Evolutionary conservation across 345 rosid species (phyloP).

Genomic region (Camelina laxa): DNA sequence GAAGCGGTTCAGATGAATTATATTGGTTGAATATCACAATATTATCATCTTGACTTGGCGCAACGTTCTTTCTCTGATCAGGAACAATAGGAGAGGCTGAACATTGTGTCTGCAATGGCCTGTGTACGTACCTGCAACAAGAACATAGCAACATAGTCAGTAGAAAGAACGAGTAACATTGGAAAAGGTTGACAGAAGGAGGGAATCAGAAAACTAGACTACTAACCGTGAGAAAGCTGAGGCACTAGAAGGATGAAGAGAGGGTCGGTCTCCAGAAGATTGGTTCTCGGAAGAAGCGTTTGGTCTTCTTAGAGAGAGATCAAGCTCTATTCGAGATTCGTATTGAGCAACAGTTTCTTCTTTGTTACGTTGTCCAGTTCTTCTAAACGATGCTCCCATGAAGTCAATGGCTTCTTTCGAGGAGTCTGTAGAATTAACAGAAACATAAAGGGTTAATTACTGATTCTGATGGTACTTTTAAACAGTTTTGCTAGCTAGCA

Average conservation of each 20-base stretch:
- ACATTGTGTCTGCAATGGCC: conserved; percentile 49
- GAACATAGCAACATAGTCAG: conserved; percentile 34
- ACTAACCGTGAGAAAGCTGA: conserved; percentile 86
- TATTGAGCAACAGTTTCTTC: conserved; percentile 43
- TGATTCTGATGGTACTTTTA: background rate
- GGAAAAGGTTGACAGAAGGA: background rate
- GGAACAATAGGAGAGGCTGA: conserved; percentile 42
- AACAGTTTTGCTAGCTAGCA: background rate
- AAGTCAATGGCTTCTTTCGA: conserved; percentile 72
- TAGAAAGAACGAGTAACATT: conserved; percentile 13
- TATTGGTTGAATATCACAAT: conserved; percentile 34
- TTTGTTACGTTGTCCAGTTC: conserved; percentile 34
- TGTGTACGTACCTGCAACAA: conserved; percentile 66
- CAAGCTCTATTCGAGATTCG: conserved; percentile 61
- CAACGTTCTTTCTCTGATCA: conserved; percentile 35
- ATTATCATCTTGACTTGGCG: conserved; percentile 32
- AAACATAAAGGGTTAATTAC: background rate
- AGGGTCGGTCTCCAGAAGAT: conserved; percentile 52
- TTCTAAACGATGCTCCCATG: conserved; percentile 60
- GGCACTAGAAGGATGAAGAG: conserved; percentile 74
- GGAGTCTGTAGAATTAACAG: conserved; percentile 27
- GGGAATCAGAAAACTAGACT: background rate
- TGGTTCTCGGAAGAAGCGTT: conserved; percentile 49
- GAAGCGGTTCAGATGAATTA: conserved; percentile 48
- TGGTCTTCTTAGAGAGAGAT: conserved; percentile 76